These are phyloP conservation scores for Blastobotrys robertii DNA, from an alignment of 805 yeast species.

Conservation along the genomic window DNA sequence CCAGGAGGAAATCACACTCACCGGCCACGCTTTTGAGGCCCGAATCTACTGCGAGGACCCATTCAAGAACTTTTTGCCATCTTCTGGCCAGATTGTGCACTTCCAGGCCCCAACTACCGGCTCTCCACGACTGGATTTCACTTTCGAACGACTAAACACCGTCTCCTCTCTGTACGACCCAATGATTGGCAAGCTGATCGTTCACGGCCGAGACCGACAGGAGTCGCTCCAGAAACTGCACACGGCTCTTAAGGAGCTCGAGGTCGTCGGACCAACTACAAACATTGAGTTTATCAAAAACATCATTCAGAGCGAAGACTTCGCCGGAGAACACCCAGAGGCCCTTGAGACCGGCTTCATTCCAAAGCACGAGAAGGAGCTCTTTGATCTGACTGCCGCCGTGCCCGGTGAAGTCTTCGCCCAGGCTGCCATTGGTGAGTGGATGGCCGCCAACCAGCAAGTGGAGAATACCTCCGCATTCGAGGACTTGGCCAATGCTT, in stretches of 20 bases:
- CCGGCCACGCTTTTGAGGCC: conserved; percentile 27
- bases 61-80: conserved; percentile 24
- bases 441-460: conserved; percentile 7
- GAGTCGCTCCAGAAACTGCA: conserved; percentile 23
- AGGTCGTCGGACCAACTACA: conserved; percentile 26
- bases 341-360: conserved; percentile 26
- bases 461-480: conserved; percentile 8
- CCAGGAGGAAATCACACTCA: conserved; percentile 21
- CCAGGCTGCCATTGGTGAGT: conserved; percentile 23
- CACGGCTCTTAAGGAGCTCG: conserved; percentile 22
- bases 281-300: conserved; percentile 25
- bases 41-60: conserved; percentile 28
- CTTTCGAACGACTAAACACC: conserved; percentile 20
- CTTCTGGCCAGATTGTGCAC: conserved; percentile 24
- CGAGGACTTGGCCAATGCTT: background rate
- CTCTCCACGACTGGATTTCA: conserved; percentile 23
- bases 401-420: conserved; percentile 19
- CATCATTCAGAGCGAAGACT: conserved; percentile 18
- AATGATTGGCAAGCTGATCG: conserved; percentile 27
- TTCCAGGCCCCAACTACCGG: conserved; percentile 19
- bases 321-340: conserved; percentile 21
- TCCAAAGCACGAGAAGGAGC: conserved; percentile 18
- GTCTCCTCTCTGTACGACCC: conserved; percentile 26
- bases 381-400: conserved; percentile 9
- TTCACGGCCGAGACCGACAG: conserved; percentile 19